Evolutionary conservation across 2,329 filamentous ascomycete species (phyloP), one percentile per base, ranked within the genome.

Genomic region (Nectriaceae sp.): DNA sequence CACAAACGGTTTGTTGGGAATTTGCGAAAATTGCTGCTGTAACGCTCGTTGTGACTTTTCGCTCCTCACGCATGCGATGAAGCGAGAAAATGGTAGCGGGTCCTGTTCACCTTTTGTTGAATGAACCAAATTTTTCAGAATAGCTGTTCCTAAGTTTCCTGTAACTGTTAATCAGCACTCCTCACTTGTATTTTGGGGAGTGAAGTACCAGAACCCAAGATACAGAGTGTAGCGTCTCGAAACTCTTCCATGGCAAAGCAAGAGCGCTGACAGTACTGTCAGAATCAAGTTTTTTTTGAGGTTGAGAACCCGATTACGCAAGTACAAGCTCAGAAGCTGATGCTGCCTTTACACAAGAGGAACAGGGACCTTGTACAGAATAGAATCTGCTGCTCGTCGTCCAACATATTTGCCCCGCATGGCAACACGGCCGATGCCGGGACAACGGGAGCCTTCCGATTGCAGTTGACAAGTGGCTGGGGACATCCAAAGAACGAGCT

Each of bases 131-230:
- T 54, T 53, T 22, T 59, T 59, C 19, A 69, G 57, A 22, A 66
- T 65, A 1, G 63, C 59, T 11, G 47, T 62, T n/a, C 65, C 67
- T 3, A 69, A 60, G 38, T 68, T 69, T 11, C 66, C 66, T 69
- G 5, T 18, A 0, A 4, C 39, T 3, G 22, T 15, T 11, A 38
- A 44, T 21, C 41, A 45, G 5, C 29, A 40, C 11, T 13, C 21
- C 6, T 26, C 19, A 21, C 15, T 18, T 4, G 40, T 4, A 16
- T 2, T 11, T 19, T 6, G 18, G 41, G 39, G 6, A 5, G 18
- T 5, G 11, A 16, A 49, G 5, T 52, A 57, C 60, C 60, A 3
- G 54, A 60, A 8, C 60, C 60, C 15, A 63, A 21, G 40, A 63
- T 55, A 13, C 60, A 63, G n/a, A 62, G 53, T 22, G 57, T 60